These are phyloP conservation scores for Rickenella mellea DNA, from an alignment of 768 basidiomycete genomes.

Conservation along the genomic window DNA sequence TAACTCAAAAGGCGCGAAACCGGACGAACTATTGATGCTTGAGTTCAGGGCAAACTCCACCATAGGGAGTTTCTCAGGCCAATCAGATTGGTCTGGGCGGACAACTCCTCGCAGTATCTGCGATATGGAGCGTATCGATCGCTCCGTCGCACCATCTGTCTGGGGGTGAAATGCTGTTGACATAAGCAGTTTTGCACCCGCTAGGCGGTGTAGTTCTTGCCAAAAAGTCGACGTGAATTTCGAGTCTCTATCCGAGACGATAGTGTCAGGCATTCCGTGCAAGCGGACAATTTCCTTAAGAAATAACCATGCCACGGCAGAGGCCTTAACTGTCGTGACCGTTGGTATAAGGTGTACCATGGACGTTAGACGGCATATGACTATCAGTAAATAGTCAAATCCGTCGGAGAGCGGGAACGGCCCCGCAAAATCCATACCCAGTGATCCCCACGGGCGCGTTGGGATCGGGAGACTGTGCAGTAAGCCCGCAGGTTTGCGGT, in stretches of 20 bases:
- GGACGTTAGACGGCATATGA: conserved; percentile 12
- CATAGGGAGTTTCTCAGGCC: conserved; percentile 7
- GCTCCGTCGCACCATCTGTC: conserved; percentile 30
- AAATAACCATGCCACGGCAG: conserved; percentile 7
- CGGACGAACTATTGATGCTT: conserved; percentile 6
- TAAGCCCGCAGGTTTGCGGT: conserved; percentile 15
- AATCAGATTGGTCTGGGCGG: conserved; percentile 17
- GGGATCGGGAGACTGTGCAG: conserved; percentile 24
- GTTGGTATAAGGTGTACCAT: conserved; percentile 9
- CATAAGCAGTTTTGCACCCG: conserved; percentile 23
- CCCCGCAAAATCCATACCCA: conserved; percentile 34
- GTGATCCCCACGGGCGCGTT: conserved; percentile 24
- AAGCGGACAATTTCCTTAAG: conserved; percentile 8
- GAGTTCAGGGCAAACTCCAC: conserved; percentile 16
- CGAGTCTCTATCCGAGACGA: conserved; percentile 31
- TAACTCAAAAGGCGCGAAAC: conserved; percentile 11
- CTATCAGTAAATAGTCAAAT: conserved; percentile 23
- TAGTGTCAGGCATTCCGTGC: conserved; percentile 26
- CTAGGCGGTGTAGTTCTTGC: conserved; percentile 21
- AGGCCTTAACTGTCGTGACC: conserved; percentile 2
- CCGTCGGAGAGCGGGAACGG: conserved; percentile 16
- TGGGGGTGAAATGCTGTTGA: conserved; percentile 34
- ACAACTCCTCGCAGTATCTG: conserved; percentile 22
- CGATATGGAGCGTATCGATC: conserved; percentile 14
- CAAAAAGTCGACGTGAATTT: conserved; percentile 36